A percentile compares a stretch with the other conserved stretches of the same genome.
These are phyloP conservation scores for Ophiognomonia clavigignenti-juglandacearum DNA, from an alignment of 2,329 filamentous ascomycete genomes.

Conservation along the genomic window DNA sequence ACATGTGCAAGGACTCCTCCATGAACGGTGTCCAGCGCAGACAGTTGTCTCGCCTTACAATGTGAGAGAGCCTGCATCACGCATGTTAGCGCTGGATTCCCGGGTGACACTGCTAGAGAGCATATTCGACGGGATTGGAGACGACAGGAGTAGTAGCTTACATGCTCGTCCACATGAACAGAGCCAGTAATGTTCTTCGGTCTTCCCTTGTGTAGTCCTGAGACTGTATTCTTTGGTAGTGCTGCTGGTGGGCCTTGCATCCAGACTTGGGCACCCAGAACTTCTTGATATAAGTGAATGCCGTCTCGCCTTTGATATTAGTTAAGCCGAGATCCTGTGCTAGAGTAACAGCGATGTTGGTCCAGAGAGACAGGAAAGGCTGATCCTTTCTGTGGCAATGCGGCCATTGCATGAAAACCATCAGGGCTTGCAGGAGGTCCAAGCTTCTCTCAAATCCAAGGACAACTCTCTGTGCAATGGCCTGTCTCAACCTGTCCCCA, in stretches of 20 bases:
- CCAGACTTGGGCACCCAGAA: slow-evolving; percentile 6
- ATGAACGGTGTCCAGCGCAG: slow-evolving; percentile 55
- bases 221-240: slow-evolving; percentile 1
- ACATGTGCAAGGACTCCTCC: slow-evolving; percentile 47
- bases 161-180: slow-evolving; percentile 39
- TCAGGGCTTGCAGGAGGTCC: slow-evolving; percentile 47
- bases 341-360: slow-evolving; percentile 37
- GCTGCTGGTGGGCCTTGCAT: slow-evolving; percentile 9
- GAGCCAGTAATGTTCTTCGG: slow-evolving; percentile 41
- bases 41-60: slow-evolving; percentile 41
- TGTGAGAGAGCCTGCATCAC: slow-evolving; percentile 19
- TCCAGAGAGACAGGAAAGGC: slow-evolving; percentile 39
- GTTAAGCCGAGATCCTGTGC: slow-evolving; percentile 43
- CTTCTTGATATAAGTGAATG: slow-evolving; percentile 28
- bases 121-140: neutral
- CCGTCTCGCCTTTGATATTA: slow-evolving; percentile 28
- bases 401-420: slow-evolving; percentile 41
- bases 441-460: slow-evolving; percentile 43
- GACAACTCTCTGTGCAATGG: slow-evolving; percentile 41
- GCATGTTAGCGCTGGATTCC: neutral
- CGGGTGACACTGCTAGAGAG: too few species aligned
- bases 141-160: slow-evolving; percentile 17
- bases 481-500: slow-evolving; percentile 35
- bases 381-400: slow-evolving; percentile 33
- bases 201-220: slow-evolving; percentile 43